These are phyloP conservation scores for Candida krabiensis DNA, from an alignment of 805 yeast species.

Conservation along the genomic window DNA sequence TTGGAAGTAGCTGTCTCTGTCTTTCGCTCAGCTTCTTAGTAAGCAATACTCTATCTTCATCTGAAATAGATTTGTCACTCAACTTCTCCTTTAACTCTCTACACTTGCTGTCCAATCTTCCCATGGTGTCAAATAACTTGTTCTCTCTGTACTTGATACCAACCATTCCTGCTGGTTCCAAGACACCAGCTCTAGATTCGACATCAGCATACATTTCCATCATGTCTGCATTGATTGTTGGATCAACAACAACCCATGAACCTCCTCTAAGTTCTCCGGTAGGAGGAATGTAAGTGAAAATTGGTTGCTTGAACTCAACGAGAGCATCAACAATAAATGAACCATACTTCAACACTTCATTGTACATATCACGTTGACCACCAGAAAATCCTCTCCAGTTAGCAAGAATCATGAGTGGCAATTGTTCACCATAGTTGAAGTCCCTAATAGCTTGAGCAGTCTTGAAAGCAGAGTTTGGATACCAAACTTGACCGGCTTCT, in stretches of 20 bases:
- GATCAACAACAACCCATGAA: constrained; percentile 99
- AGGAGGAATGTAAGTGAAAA: constrained; percentile 96
- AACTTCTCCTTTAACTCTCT: constrained; percentile 63
- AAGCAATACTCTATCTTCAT: constrained; percentile 66
- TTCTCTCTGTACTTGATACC: constrained; percentile 97
- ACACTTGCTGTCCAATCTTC: constrained; percentile 79
- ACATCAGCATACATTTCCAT: constrained; percentile 99
- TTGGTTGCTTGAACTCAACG: constrained; percentile 94
- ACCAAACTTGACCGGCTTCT: constrained; percentile 99
- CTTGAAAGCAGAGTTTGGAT: constrained; percentile 98
- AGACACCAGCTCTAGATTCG: constrained; percentile 94
- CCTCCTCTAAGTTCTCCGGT: constrained; percentile 99
- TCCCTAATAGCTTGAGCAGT: constrained; percentile 98
- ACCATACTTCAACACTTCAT: constrained; percentile 96
- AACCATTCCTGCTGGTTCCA: constrained; percentile 99
- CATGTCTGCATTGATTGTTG: constrained; percentile 93
- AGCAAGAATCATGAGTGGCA: constrained; percentile 95
- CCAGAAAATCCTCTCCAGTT: constrained; percentile 99
- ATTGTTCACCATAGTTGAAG: constrained; percentile 96
- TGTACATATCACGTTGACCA: constrained; percentile 99
- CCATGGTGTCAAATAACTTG: constrained; percentile 87
- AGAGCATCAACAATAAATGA: constrained; percentile 96
- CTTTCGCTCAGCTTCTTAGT: constrained; percentile 71
- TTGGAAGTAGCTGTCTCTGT: constrained; percentile 77
- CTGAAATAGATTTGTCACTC: constrained; percentile 48